Evolutionary conservation across 2,329 filamentous ascomycete species (phyloP).

Genomic region (Colletotrichum musicola): DNA sequence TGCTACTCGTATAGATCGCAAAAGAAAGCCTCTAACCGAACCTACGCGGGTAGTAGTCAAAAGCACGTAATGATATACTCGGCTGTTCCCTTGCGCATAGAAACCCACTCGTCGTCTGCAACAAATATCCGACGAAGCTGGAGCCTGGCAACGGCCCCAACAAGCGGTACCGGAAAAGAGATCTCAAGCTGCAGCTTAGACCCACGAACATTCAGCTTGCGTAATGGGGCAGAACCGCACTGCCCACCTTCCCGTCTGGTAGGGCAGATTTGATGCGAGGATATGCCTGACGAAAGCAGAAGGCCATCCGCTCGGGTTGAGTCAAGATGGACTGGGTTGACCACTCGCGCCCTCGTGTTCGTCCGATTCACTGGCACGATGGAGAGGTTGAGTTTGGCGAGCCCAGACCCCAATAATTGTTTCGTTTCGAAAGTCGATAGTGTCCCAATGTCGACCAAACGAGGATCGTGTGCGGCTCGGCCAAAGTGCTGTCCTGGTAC

Average conservation of each 20-base stretch:
- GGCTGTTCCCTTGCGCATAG: no score
- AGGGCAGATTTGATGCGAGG: neutral
- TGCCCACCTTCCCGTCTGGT: neutral
- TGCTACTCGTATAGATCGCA: constrained; percentile 4
- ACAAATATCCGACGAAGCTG: no score
- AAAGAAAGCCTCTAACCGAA: constrained; percentile 11
- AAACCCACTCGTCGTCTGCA: no score
- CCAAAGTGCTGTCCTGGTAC: neutral
- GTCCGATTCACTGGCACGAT: neutral
- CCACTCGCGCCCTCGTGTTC: constrained; percentile 2
- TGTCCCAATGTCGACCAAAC: constrained; percentile 5
- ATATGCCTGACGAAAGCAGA: neutral
- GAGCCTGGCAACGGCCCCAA: no score
- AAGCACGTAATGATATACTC: neutral
- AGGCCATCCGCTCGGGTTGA: neutral
- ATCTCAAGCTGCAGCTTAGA: no score
- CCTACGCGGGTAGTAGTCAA: neutral
- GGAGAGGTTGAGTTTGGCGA: neutral
- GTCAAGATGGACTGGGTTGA: neutral
- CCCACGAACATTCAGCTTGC: neutral
- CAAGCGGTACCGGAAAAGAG: no score
- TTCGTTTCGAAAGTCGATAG: constrained; percentile 22
- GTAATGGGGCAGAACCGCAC: neutral
- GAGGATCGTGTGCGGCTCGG: neutral
- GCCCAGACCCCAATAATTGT: constrained; percentile 4